These are phyloP conservation scores for Truncatella angustata DNA, from an alignment of 2,329 filamentous ascomycete genomes.

Conservation along the genomic window DNA sequence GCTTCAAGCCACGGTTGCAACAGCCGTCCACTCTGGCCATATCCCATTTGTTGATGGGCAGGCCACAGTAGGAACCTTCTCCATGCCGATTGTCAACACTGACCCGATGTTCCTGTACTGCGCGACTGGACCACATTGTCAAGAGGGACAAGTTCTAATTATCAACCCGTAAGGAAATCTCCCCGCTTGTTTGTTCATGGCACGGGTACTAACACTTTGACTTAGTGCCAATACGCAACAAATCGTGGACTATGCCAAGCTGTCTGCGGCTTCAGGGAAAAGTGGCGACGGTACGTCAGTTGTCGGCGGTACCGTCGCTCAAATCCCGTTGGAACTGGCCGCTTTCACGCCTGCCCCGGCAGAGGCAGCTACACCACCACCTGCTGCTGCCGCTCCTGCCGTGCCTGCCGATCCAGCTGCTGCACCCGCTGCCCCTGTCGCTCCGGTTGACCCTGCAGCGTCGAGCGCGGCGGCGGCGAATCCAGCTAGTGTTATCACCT, in stretches of 20 bases:
- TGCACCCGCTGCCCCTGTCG: slow-evolving; percentile 2
- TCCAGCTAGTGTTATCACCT: background rate
- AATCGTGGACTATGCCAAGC: slow-evolving; percentile 26
- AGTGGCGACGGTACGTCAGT: slow-evolving; percentile 27
- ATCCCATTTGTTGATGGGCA: slow-evolving; percentile 36
- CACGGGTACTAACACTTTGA: slow-evolving; percentile 9
- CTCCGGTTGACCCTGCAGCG: background rate
- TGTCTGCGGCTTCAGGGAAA: slow-evolving; percentile 16
- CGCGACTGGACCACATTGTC: slow-evolving; percentile 46
- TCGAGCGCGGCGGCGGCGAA: background rate
- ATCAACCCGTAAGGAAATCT: slow-evolving; percentile 42
- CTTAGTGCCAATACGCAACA: slow-evolving; percentile 24
- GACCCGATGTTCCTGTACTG: slow-evolving; percentile 51
- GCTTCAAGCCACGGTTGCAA: slow-evolving; percentile 29
- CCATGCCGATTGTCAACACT: slow-evolving; percentile 41
- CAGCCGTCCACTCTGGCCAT: slow-evolving; percentile 38
- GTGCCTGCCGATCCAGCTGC: slow-evolving; percentile 7
- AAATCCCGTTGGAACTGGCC: slow-evolving; percentile 26
- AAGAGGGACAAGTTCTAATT: slow-evolving; percentile 48
- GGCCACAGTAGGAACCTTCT: slow-evolving; percentile 42
- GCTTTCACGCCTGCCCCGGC: slow-evolving; percentile 25
- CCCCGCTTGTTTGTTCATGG: background rate
- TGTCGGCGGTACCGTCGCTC: slow-evolving; percentile 24
- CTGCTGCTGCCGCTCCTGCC: slow-evolving; percentile 13
- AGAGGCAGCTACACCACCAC: slow-evolving; percentile 7